Evolutionary conservation across 352 stramenopile species (phyloP).

Genomic region (Globisporangium yorkense): DNA sequence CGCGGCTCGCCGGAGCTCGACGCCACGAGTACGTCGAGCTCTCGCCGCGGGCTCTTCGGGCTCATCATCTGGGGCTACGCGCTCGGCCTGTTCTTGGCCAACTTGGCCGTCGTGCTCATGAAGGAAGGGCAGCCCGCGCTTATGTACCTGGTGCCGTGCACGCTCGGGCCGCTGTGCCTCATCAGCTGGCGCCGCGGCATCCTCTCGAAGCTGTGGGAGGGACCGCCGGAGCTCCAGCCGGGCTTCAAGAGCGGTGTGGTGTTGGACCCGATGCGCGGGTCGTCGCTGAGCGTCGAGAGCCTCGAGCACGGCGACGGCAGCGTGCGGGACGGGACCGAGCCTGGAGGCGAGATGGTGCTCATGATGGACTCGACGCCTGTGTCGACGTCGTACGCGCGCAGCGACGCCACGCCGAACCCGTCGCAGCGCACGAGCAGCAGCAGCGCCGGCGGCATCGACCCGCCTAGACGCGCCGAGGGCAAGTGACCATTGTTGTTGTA

Average conservation of each 20-base stretch:
- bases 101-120: conserved; percentile 91
- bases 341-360: conserved; percentile 27
- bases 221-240: conserved; percentile 57
- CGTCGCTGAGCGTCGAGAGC: conserved; percentile 15
- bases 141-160: conserved; percentile 95
- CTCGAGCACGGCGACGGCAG: conserved; percentile 18
- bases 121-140: conserved; percentile 92
- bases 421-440: conserved; percentile 6
- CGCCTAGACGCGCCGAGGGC: background rate
- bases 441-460: background rate
- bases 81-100: conserved; percentile 91
- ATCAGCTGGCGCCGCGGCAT: conserved; percentile 80
- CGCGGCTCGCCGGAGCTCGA: conserved; percentile 32
- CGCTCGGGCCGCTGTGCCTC: conserved; percentile 76
- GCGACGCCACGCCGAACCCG: conserved; percentile 23
- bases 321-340: conserved; percentile 19
- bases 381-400: conserved; percentile 37
- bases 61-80: conserved; percentile 92
- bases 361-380: conserved; percentile 36
- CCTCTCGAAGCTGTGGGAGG: conserved; percentile 86
- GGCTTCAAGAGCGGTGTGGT: conserved; percentile 2
- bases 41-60: conserved; percentile 53
- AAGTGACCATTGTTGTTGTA: background rate
- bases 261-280: conserved; percentile 2
- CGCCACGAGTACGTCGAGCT: conserved; percentile 17